These are phyloP conservation scores for Lipomyces chichibuensis DNA, from an alignment of 805 yeast genomes.

Conservation along the genomic window DNA sequence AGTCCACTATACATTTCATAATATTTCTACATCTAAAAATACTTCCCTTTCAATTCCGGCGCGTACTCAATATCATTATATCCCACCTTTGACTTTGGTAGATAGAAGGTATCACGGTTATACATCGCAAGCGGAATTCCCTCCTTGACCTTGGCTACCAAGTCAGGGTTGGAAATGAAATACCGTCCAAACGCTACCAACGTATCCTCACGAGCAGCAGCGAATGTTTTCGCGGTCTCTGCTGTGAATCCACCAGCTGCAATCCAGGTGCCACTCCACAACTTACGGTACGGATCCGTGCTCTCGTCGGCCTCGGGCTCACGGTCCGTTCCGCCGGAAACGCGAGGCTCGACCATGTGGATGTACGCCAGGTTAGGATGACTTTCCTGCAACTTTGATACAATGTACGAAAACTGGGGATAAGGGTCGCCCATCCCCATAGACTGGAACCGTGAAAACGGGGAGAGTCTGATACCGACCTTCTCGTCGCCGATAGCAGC, in stretches of 20 bases:
- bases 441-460: slow-evolving; percentile 45
- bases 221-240: slow-evolving; percentile 25
- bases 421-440: slow-evolving; percentile 42
- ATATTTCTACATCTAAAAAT: slow-evolving; percentile 7
- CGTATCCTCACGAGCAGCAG: slow-evolving; percentile 14
- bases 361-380: slow-evolving; percentile 49
- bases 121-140: slow-evolving; percentile 50
- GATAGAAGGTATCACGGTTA: slow-evolving; percentile 55
- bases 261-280: slow-evolving; percentile 34
- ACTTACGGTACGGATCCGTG: slow-evolving; percentile 11
- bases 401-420: slow-evolving; percentile 50
- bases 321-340: slow-evolving; percentile 38
- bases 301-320: slow-evolving; percentile 1
- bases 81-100: slow-evolving; percentile 17
- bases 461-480: slow-evolving; percentile 47
- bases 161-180: slow-evolving; percentile 61
- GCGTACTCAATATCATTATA: slow-evolving; percentile 19
- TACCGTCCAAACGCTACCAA: slow-evolving; percentile 53
- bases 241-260: slow-evolving; percentile 37
- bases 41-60: slow-evolving; percentile 20
- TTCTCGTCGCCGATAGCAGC: slow-evolving; percentile 55
- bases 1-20: too few relatives aligned
- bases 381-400: slow-evolving; percentile 49
- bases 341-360: slow-evolving; percentile 54
- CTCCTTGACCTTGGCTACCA: slow-evolving; percentile 51